Evolutionary conservation across 2,329 filamentous ascomycete species (phyloP), one percentile per base, ranked within the genome.

Genomic region (Venturiaceae sp.): DNA sequence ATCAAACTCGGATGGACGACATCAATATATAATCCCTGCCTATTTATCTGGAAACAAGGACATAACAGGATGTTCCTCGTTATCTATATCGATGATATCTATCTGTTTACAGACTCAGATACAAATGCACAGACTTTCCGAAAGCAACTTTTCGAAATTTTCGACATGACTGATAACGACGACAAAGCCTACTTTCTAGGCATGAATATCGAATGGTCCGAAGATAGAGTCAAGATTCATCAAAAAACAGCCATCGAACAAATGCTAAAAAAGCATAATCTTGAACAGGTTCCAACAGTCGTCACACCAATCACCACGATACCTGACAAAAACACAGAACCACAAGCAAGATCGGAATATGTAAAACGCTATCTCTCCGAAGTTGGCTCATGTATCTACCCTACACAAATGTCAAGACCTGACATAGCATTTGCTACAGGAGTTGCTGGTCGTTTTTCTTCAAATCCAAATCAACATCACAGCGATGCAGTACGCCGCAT

Each of bases 11-110:
- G 66, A 2, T 68, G 65, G 54, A 54, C 46, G 21, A 50, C 47
- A 14, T 50, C 62, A 23, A 26, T 50, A 4, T 28, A 30, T 26
- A 26, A 57, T 26, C 53, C 39, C 7, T 30, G 21, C 36, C 21
- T 46, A 21, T 57, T 57, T 26, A 39, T 58, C 19, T 53, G 50
- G 1, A 53, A 53, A 50, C 60, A 63, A 14, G 4, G 7, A 21
- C 19, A 44, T 44, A 52, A 63, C 8, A 62, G 59, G 13, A 61
- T 69, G 14, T 57, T 64, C 0, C 53, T 66, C 9, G 57, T 64
- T 0, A 56, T 66, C 0, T 71, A 69, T 44, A 63, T 71, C 2
- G 64, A 71, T 58, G 62, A 71, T 52, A 39, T 72, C 0, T 62
- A 68, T 5, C 63, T 68, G 41, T 57, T 60, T 47, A 59, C 59